Conservation (phyloP, 2,329 filamentous ascomycete genomes). For the Annulohypoxylon truncatum region DNA sequence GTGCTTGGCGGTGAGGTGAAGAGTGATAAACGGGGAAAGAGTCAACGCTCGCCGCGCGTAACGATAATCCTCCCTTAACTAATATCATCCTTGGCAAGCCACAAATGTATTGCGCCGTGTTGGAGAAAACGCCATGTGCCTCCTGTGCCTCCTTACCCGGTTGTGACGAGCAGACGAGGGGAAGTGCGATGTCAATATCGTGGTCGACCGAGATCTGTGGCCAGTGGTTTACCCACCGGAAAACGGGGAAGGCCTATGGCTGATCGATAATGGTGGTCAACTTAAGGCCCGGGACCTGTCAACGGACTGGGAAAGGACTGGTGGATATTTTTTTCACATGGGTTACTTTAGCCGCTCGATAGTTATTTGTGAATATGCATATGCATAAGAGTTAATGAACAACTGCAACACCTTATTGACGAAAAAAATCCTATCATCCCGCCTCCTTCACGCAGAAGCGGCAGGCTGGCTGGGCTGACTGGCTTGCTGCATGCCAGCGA, state of each 20-base stretch:
- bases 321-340: neutral
- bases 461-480: slow-evolving; percentile 1
- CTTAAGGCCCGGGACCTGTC: neutral
- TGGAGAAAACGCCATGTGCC: neutral
- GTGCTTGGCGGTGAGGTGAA: slow-evolving; percentile 12
- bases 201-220: neutral
- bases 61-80: slow-evolving; percentile 8
- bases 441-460: neutral
- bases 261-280: slow-evolving; percentile 5
- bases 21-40: neutral
- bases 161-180: slow-evolving; percentile 10
- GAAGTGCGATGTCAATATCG: slow-evolving; percentile 7
- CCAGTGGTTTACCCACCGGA: neutral
- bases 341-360: slow-evolving; percentile 5
- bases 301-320: slow-evolving; percentile 1
- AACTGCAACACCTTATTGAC: neutral
- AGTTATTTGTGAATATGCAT: slow-evolving; percentile 6
- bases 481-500: slow-evolving; percentile 13
- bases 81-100: slow-evolving; percentile 7
- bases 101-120: neutral
- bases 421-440: slow-evolving; percentile 4
- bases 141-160: neutral
- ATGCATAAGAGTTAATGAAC: neutral
- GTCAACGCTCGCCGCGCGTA: slow-evolving; percentile 8
- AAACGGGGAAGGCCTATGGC: neutral